phyloP scores from a whole-genome alignment of 768 basidiomycete genomes.

The Boletus tylopilopsis region DNA sequence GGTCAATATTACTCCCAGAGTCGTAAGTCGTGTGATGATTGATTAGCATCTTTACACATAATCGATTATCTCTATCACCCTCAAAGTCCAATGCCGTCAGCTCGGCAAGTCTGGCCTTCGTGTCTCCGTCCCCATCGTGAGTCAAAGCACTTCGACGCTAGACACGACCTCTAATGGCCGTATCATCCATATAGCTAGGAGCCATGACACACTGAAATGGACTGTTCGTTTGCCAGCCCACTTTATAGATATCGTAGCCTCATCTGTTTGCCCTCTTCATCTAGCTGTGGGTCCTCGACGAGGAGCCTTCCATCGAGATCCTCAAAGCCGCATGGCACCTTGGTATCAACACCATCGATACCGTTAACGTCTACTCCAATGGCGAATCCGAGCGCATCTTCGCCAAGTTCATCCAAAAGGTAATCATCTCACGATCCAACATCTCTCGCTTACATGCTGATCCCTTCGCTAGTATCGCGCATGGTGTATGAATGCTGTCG shows the following conservation, averaged over 20 bases:
- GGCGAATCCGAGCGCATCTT: slow-evolving; percentile 37
- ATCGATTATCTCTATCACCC: slow-evolving; percentile 6
- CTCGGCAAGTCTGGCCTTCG: slow-evolving; percentile 32
- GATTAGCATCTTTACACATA: background rate
- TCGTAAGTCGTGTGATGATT: no score
- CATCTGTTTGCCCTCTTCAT: no score
- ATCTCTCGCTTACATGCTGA: no score
- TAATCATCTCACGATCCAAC: no score
- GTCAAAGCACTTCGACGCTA: slow-evolving; percentile 22
- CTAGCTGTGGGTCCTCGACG: no score
- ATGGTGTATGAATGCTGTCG: no score
- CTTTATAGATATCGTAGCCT: no score
- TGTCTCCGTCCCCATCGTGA: slow-evolving; percentile 34
- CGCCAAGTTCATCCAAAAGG: slow-evolving; percentile 36
- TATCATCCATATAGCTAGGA: no score
- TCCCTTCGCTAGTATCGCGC: no score
- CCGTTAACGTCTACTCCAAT: slow-evolving; percentile 36
- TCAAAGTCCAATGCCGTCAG: slow-evolving; percentile 27
- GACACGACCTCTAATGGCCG: no score
- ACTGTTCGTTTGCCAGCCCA: no score
- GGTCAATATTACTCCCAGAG: no score
- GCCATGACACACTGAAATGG: slow-evolving; percentile 28
- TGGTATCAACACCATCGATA: slow-evolving; percentile 40
- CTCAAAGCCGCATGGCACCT: slow-evolving; percentile 38
- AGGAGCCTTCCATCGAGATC: slow-evolving; percentile 29